Conservation (phyloP, 805 yeast genomes). For the Clavispora santaluciae region DNA sequence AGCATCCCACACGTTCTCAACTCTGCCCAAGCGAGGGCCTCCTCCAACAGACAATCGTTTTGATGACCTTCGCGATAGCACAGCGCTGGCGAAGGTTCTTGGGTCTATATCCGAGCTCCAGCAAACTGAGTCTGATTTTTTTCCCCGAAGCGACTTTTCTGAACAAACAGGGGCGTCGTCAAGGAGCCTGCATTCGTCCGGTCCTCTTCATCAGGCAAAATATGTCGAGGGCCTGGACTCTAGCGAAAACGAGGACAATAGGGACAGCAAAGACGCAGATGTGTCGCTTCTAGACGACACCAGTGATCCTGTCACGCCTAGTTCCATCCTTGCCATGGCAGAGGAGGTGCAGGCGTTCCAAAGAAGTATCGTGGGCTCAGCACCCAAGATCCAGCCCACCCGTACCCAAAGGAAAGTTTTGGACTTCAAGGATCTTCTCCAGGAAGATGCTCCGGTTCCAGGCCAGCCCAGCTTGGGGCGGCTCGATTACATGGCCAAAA, state of each 20-base stretch:
- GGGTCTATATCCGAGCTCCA: background rate
- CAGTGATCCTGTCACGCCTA: background rate
- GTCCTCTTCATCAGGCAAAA: slow-evolving; percentile 3
- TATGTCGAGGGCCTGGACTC: slow-evolving; percentile 25
- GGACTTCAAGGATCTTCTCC: slow-evolving; percentile 28
- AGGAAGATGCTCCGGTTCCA: background rate
- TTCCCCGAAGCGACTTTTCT: background rate
- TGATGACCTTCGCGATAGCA: slow-evolving; percentile 1
- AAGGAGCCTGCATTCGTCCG: background rate
- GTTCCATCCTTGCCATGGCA: slow-evolving; percentile 9
- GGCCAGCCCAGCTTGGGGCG: slow-evolving; percentile 2
- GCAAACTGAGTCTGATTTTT: background rate
- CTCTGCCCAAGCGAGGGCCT: background rate
- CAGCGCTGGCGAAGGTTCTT: background rate
- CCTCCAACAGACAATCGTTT: slow-evolving; percentile 4
- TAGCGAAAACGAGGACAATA: slow-evolving; percentile 12
- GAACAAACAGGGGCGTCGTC: background rate
- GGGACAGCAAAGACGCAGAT: slow-evolving; percentile 5
- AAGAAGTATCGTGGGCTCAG: background rate
- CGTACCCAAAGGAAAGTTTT: slow-evolving; percentile 33
- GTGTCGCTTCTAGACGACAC: background rate
- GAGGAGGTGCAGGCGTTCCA: slow-evolving; percentile 1
- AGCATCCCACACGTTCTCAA: background rate
- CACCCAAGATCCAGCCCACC: slow-evolving; percentile 8
- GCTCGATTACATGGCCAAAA: slow-evolving; percentile 22